Evolutionary conservation across 108 stramenopile species (phyloP).

Genomic region (Seminavis robusta): DNA sequence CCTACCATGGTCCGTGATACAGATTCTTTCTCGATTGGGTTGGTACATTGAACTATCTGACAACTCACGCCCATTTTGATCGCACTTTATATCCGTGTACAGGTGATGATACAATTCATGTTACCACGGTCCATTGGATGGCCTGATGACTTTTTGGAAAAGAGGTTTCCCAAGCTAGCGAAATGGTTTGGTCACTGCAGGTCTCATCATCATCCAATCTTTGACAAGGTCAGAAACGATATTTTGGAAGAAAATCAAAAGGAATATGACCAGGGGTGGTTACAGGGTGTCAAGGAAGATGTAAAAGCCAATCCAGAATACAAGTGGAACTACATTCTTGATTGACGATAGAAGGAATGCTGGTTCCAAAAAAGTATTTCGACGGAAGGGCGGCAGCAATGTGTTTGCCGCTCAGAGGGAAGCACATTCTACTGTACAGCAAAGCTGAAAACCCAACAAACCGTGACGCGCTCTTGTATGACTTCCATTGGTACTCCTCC

Average conservation of each 20-base stretch:
- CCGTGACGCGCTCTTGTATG: too few relatives aligned
- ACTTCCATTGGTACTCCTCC: too few relatives aligned
- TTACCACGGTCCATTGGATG: conserved; percentile 43
- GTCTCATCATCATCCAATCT: conserved; percentile 28
- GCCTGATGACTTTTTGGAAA: conserved; percentile 27
- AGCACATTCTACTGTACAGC: too few relatives aligned
- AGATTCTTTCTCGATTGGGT: too few relatives aligned
- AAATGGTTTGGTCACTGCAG: conserved; percentile 25
- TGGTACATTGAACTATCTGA: too few relatives aligned
- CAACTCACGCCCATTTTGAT: too few relatives aligned
- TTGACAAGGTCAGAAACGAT: conserved; percentile 19
- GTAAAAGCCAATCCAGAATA: conserved; percentile 18
- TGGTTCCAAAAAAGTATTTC: too few relatives aligned
- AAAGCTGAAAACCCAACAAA: too few relatives aligned
- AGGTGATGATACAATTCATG: conserved; percentile 42
- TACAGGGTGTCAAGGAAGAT: conserved; percentile 22
- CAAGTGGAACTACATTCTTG: conserved; percentile 34
- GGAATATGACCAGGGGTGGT: conserved; percentile 27
- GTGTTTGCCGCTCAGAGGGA: too few relatives aligned
- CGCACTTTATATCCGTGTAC: too few relatives aligned
- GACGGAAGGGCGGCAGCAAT: too few relatives aligned
- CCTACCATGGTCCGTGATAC: conserved; percentile 49
- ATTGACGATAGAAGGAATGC: too few relatives aligned
- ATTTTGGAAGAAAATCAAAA: conserved; percentile 11
- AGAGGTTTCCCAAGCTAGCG: conserved; percentile 20